Conservation (phyloP, 2,329 filamentous ascomycete species). For the Pyricularia sp. region DNA sequence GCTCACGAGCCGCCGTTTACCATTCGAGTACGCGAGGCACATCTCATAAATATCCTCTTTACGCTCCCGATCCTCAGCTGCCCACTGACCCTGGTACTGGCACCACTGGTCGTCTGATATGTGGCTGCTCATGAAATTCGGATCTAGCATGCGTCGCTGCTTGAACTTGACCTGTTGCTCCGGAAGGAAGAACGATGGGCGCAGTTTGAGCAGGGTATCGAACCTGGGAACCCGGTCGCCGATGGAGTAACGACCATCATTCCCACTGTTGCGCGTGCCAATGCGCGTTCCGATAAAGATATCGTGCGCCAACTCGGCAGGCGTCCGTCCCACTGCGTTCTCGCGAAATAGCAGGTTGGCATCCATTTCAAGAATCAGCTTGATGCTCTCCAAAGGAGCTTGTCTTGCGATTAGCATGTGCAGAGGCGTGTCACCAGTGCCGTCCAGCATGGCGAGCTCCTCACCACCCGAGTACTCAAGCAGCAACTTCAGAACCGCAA, state of each 20-base stretch:
- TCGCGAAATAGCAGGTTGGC: conserved; percentile 58
- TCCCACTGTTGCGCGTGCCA: conserved; percentile 11
- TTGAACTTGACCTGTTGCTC: neutral
- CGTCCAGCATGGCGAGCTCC: conserved; percentile 50
- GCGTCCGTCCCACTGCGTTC: conserved; percentile 67
- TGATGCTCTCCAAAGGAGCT: conserved; percentile 24
- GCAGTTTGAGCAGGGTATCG: neutral
- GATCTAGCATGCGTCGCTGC: neutral
- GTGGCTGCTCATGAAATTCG: neutral
- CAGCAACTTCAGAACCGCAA: conserved; percentile 37
- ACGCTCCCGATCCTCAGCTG: neutral
- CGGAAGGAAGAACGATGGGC: neutral
- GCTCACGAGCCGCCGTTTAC: conserved; percentile 39
- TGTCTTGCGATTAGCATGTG: conserved; percentile 41
- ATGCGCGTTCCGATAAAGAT: conserved; percentile 31
- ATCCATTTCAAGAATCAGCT: conserved; percentile 41
- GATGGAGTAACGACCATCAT: neutral
- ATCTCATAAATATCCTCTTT: neutral
- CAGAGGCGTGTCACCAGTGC: conserved; percentile 55
- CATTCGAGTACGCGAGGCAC: conserved; percentile 3
- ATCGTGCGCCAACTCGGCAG: conserved; percentile 57
- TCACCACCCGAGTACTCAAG: conserved; percentile 41
- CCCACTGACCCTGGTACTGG: neutral
- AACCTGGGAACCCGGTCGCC: neutral
- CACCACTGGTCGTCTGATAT: neutral